phyloP scores from a whole-genome alignment of 257 asterid species.

The Capsicum baccatum region DNA sequence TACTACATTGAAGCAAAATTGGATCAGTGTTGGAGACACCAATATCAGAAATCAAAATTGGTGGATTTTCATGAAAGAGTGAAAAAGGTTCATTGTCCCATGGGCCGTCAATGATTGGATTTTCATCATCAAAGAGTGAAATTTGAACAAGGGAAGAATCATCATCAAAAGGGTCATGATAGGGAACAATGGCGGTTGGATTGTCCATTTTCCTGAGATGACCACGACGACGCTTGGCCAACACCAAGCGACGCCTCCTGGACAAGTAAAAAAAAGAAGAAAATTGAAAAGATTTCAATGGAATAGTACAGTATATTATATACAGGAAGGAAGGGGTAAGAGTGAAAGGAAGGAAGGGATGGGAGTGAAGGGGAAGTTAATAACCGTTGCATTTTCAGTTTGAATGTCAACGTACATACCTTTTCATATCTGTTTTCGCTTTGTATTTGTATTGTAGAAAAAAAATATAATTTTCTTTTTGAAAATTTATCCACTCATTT shows the following conservation, averaged over 20 bases:
- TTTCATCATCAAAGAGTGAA: conserved; percentile 34
- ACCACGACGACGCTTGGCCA: conserved; percentile 25
- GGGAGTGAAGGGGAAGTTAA: conserved; percentile 49
- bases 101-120: neutral
- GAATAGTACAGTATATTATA: neutral
- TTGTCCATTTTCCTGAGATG: conserved; percentile 41
- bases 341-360: conserved; percentile 24
- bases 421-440: neutral
- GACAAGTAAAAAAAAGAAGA: neutral
- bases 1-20: conserved; percentile 10
- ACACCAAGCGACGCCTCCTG: conserved; percentile 40
- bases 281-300: neutral
- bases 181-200: conserved; percentile 29
- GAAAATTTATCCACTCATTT: neutral
- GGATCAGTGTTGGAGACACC: conserved; percentile 34
- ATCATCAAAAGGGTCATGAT: conserved; percentile 35
- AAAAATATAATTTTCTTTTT: too few relatives aligned
- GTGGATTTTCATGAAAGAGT: neutral
- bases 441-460: neutral
- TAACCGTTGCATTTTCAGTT: conserved; percentile 41
- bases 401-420: neutral
- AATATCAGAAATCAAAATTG: neutral
- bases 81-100: neutral
- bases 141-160: conserved; percentile 30
- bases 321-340: conserved; percentile 31